phyloP scores from a whole-genome alignment of 2,329 filamentous ascomycete species.

The Talaromyces sp. region DNA sequence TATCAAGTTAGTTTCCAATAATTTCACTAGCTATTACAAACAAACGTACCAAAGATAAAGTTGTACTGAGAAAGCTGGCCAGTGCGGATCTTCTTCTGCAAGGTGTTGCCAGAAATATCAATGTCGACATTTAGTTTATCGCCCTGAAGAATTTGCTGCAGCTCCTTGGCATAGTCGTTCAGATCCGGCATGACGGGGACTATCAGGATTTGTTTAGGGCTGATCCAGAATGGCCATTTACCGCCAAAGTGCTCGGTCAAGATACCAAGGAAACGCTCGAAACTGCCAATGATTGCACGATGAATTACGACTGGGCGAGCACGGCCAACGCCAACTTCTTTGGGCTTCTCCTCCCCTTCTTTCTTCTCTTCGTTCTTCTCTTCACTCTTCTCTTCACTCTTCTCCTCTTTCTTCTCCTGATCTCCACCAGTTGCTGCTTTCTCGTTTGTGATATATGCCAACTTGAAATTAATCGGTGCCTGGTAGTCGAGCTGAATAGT shows the following conservation, averaged over 20 bases:
- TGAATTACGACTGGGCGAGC: constrained; percentile 49
- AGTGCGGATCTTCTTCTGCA: constrained; percentile 49
- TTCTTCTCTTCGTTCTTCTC: constrained; percentile 11
- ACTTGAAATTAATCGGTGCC: constrained; percentile 75
- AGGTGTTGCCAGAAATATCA: constrained; percentile 44
- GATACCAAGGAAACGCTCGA: constrained; percentile 48
- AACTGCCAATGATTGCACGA: constrained; percentile 46
- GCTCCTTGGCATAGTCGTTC: constrained; percentile 45
- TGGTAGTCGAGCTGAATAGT: constrained; percentile 95
- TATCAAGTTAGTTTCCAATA: constrained; percentile 11
- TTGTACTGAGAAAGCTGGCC: constrained; percentile 47
- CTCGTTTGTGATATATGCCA: constrained; percentile 78
- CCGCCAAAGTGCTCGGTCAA: constrained; percentile 47
- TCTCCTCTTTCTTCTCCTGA: neutral
- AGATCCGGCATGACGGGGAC: constrained; percentile 46
- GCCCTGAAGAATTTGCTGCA: constrained; percentile 39
- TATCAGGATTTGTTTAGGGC: constrained; percentile 46
- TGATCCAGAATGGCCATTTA: constrained; percentile 51
- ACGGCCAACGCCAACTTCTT: constrained; percentile 34
- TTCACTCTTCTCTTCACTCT: neutral
- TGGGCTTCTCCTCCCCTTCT: constrained; percentile 25
- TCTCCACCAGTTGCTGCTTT: constrained; percentile 19
- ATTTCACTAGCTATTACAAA: neutral
- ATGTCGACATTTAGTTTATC: constrained; percentile 45
- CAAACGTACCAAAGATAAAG: constrained; percentile 44